Evolutionary conservation across 768 basidiomycete genomes (phyloP), one percentile per base, ranked within the genome.

Genomic region (Pholiota conissans): DNA sequence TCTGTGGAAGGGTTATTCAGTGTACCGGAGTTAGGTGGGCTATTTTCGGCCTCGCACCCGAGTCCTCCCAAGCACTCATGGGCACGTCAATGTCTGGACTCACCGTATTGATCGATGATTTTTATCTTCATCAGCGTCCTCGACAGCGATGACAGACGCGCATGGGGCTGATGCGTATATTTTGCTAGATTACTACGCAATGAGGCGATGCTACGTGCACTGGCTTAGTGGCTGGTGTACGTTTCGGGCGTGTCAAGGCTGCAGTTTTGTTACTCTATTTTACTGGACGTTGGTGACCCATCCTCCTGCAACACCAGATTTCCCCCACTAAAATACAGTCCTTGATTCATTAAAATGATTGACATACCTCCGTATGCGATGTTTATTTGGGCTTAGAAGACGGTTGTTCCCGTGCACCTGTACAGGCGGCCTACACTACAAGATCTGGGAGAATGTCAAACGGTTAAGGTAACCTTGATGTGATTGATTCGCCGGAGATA

Each of bases 401-500:
- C 10, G n/a, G n/a, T n/a, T n/a, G 42, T 20, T 45, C 42, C 42
- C 42, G 18, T 45, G 42, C n/a, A 45, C 30, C 30, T 13, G 30
- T 32, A 13, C 30, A 32, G n/a, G 22, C 11, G 20, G 29, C 11
- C 39, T 42, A 27, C 16, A 54, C 40, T 22, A 28, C 37, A 29
- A 40, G 42, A 42, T 54, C 53, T 28, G 45, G 22, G 53, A 30
- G 42, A 54, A 45, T 40, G 40, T 39, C 45, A 54, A 54, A 30
- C 53, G 45, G 24, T 29, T 29, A 27, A 54, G n/a, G 42, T 42
- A 30, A 54, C 53, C 24, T 54, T 29, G 28, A 54, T 54, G 29
- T 45, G 53, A 54, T 54, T 40, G 40, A 54, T 45, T 54, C 20
- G 53, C 53, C 53, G 53, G 53, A 46, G 22, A 46, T 13, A 26